phyloP scores from a whole-genome alignment of 768 basidiomycete species.

The Termitomyces sp. region DNA sequence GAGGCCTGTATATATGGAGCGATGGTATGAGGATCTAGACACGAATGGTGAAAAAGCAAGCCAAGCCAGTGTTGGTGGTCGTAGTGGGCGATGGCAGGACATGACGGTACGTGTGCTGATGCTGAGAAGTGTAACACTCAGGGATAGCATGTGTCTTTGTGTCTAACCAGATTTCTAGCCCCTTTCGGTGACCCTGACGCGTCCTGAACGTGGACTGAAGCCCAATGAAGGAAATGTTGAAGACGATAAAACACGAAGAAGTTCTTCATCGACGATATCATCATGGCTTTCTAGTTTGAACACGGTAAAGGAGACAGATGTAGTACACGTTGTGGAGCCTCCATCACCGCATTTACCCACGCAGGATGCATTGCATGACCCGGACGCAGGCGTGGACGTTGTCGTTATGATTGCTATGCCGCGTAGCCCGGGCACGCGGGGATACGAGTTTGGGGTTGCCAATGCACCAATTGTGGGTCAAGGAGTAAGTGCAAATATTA shows the following conservation, averaged over 20 bases:
- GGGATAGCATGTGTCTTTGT: neutral
- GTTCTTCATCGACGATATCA: constrained; percentile 7
- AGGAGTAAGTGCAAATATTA: neutral
- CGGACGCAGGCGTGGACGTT: constrained; percentile 25
- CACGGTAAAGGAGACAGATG: neutral
- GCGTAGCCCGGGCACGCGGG: constrained; percentile 9
- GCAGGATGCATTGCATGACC: constrained; percentile 15
- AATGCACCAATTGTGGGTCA: constrained; percentile 20
- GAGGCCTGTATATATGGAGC: constrained; percentile 15
- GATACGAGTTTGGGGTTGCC: constrained; percentile 40
- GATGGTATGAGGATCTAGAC: constrained; percentile 6
- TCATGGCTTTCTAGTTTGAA: constrained; percentile 8
- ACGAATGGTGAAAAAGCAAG: neutral
- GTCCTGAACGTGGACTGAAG: neutral
- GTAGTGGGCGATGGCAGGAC: neutral
- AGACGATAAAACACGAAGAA: neutral
- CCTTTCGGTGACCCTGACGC: constrained; percentile 3
- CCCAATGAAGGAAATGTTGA: neutral
- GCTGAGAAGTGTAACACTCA: neutral
- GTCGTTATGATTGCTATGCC: constrained; percentile 48
- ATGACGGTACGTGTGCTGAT: constrained; percentile 11
- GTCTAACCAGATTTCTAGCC: constrained; percentile 9
- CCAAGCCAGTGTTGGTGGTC: neutral
- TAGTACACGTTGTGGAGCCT: neutral
- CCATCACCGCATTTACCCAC: neutral